phyloP scores from a whole-genome alignment of 2,329 filamentous ascomycete species.

The Diplodia corticola region DNA sequence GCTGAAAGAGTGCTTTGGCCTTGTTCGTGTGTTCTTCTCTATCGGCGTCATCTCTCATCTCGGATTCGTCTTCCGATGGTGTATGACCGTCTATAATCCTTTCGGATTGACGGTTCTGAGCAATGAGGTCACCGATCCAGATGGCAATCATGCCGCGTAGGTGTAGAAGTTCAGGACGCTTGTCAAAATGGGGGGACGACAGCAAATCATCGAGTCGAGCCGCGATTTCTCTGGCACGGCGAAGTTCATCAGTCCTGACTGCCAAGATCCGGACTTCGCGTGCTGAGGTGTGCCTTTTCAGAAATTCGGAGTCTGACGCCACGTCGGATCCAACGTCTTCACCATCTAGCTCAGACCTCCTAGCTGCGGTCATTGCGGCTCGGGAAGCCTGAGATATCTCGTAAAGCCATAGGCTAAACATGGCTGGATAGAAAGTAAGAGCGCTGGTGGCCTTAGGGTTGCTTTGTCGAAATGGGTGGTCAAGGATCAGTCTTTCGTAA shows the following conservation, averaged over 20 bases:
- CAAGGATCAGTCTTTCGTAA: conserved; percentile 75
- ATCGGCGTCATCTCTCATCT: conserved; percentile 27
- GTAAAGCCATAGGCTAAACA: conserved; percentile 81
- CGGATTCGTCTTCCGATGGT: conserved; percentile 25
- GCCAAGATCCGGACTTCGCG: conserved; percentile 12
- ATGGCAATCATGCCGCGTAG: conserved; percentile 73
- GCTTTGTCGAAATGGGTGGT: conserved; percentile 62
- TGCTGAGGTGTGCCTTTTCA: background rate
- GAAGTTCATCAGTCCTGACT: conserved; percentile 51
- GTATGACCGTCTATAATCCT: conserved; percentile 25
- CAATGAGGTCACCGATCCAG: conserved; percentile 69
- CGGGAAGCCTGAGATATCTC: conserved; percentile 63
- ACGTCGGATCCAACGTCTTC: background rate
- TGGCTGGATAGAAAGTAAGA: conserved; percentile 76
- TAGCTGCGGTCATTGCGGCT: conserved; percentile 28
- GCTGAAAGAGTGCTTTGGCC: conserved; percentile 30
- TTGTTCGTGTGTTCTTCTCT: conserved; percentile 28
- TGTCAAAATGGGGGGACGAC: conserved; percentile 68
- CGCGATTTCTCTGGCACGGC: conserved; percentile 63
- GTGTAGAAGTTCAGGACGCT: conserved; percentile 65
- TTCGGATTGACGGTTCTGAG: conserved; percentile 35
- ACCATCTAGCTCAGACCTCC: background rate
- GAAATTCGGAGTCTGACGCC: background rate
- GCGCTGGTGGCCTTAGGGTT: conserved; percentile 63
- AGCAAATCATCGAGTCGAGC: conserved; percentile 70